Percentiles rank a stretch among this genome's conserved stretches.
phyloP scores from a whole-genome alignment of 345 rosid species.

The Salix arbutifolia region DNA sequence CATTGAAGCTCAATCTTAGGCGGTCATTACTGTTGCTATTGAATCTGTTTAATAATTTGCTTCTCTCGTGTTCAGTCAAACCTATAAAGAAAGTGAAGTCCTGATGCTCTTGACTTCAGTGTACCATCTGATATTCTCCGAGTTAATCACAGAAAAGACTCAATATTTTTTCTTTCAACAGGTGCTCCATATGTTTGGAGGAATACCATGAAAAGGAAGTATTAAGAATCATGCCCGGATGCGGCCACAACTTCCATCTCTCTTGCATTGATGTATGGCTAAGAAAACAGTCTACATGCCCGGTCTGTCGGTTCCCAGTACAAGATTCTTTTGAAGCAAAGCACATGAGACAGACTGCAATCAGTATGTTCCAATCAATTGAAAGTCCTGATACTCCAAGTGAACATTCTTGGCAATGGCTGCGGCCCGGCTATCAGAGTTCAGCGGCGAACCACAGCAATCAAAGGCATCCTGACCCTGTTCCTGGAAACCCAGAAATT shows the following conservation, averaged over 20 bases:
- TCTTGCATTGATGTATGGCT: conserved; percentile 68
- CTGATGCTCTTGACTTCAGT: not conserved
- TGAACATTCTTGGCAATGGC: conserved; percentile 30
- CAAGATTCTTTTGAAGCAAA: conserved; percentile 34
- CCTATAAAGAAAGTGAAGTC: not conserved
- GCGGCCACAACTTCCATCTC: conserved; percentile 65
- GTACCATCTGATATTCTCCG: not conserved
- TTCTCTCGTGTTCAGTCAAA: not conserved
- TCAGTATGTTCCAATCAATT: conserved; percentile 11
- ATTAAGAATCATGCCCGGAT: conserved; percentile 62
- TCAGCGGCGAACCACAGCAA: conserved; percentile 16
- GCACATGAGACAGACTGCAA: conserved; percentile 20
- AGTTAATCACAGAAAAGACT: not conserved
- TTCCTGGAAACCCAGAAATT: conserved; percentile 10
- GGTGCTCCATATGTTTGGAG: conserved; percentile 70
- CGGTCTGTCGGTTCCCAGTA: conserved; percentile 55
- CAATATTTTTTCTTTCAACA: conserved; percentile 17
- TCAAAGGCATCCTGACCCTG: conserved; percentile 11
- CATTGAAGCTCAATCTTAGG: not conserved
- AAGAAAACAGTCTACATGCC: conserved; percentile 62
- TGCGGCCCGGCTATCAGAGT: conserved; percentile 11
- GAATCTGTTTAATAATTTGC: not conserved
- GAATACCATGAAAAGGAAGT: conserved; percentile 67
- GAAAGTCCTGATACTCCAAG: conserved; percentile 26
- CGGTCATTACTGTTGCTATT: not conserved